A percentile compares a stretch with the other conserved stretches of the same genome.
Conservation (phyloP, 1,139 yeast species). For the Geotrichum armillariae region DNA sequence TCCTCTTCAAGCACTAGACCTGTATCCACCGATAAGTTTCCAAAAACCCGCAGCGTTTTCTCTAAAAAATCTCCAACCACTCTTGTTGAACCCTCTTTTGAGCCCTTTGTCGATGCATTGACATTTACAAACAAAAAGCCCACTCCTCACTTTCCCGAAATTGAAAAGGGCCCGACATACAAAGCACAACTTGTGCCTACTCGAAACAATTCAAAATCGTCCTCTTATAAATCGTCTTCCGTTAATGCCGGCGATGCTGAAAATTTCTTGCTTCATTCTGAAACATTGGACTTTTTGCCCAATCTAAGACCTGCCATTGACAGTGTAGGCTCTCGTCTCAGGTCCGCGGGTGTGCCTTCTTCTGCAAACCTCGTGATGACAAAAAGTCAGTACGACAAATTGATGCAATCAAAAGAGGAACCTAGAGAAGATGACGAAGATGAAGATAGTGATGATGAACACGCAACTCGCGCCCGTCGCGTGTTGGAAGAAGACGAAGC, state of each 20-base stretch:
- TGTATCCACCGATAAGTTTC: background rate
- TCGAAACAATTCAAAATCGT: slow-evolving; percentile 1
- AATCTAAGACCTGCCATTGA: slow-evolving; percentile 22
- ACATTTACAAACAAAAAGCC: slow-evolving; percentile 6
- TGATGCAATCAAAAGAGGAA: background rate
- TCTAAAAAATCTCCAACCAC: background rate
- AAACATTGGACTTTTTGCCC: slow-evolving; percentile 22
- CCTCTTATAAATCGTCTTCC: slow-evolving; percentile 3
- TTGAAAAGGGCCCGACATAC: slow-evolving; percentile 20
- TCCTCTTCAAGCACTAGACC: background rate
- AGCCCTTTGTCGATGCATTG: background rate
- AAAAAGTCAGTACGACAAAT: slow-evolving; percentile 22
- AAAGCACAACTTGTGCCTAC: slow-evolving; percentile 22
- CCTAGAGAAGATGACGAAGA: slow-evolving; percentile 12
- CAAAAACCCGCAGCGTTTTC: slow-evolving; percentile 6
- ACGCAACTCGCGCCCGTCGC: slow-evolving; percentile 10
- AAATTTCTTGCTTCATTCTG: slow-evolving; percentile 11
- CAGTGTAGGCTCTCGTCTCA: slow-evolving; percentile 20
- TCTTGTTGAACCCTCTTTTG: background rate
- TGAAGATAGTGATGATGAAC: slow-evolving; percentile 12
- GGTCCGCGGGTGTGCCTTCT: slow-evolving; percentile 19
- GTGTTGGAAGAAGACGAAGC: slow-evolving; percentile 31
- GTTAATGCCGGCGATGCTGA: background rate
- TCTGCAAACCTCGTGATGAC: slow-evolving; percentile 22
- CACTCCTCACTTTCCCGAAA: slow-evolving; percentile 18